Base-by-base conservation (phyloP, 2,329 filamentous ascomycete genomes). In the Exophiala sideris region DNA sequence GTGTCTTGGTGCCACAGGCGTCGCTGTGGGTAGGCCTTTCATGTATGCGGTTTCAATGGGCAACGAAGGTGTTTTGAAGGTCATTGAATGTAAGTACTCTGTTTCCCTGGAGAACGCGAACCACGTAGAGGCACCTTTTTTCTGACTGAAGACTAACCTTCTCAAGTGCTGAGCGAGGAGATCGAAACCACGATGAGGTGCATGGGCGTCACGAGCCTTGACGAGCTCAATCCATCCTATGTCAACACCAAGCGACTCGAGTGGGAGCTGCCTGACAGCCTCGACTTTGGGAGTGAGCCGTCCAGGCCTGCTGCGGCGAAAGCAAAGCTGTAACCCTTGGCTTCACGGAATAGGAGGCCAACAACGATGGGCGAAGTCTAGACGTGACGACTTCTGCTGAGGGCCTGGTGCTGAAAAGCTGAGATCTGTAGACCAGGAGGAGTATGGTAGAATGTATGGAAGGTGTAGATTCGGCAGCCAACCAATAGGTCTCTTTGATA, bases 1-100 rank as follows among this genome's bases (percentile, higher is more conserved):
- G 7, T 76, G 75, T 16, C 67, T 82, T 0, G 79, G 79, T 0
- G 79, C 78, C 2, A 79, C 73, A 0, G 78, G 77, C 7, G 79
- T 82, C 3, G 77, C 77, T 0, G 72, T 82, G 50, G 79, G 79
- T 0, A 67, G 79, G 11, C 78, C 77, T 12, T 78, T 78, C 57
- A 65, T 82, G 14, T 82, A 79, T 57, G 39, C 39, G 9, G n/a
- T 73, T 75, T 2, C 47, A 8, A 80, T 80, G 56, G 79, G 79
- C 3, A 75, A 2, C 79, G 76, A 77, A 50, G 79, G 79, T 1
- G 76, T 79, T 18, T 74, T 78, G 61, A 76, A 79, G 66, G 69
- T 79, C 50, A 76, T 80, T 20, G 42, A 55, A 47, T 24, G 57
- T 60, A 49, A 57, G 57, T 57, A 6, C 11, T 10, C 29, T 12